Conservation (phyloP, 202 grass and related monocot species). For the Eragrostis tef region DNA sequence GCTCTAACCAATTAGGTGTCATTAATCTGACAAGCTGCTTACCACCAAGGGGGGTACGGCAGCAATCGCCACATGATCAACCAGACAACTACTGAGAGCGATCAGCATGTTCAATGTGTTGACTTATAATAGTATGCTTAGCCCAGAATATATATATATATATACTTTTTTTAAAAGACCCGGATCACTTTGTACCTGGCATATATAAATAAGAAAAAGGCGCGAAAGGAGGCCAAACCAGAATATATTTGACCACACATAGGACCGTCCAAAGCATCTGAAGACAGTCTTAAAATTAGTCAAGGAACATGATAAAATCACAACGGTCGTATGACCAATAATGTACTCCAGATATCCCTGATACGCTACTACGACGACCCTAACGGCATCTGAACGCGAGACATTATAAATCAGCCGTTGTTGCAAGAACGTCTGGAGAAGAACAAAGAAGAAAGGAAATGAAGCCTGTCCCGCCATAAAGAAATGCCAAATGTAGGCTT, state of each 20-base stretch:
- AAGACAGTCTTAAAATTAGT: neutral
- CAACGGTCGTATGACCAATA: conserved; percentile 38
- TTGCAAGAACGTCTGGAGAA: neutral
- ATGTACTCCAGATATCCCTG: neutral
- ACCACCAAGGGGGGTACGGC: too few relatives aligned
- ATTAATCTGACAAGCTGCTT: neutral
- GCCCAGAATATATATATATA: neutral
- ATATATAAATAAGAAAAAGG: too few relatives aligned
- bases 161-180: too few relatives aligned
- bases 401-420: neutral
- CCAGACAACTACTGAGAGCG: neutral
- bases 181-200: too few relatives aligned
- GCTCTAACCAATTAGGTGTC: neutral
- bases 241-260: neutral
- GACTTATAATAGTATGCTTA: neutral
- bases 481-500: neutral
- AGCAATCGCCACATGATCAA: neutral
- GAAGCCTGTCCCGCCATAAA: neutral
- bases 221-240: too few relatives aligned
- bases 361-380: neutral
- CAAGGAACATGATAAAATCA: neutral
- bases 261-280: neutral
- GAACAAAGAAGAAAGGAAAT: neutral
- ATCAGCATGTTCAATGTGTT: neutral
- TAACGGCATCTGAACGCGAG: neutral